Base-by-base conservation (phyloP, 495 filamentous ascomycete genomes). In the Lindgomyces ingoldianus region DNA sequence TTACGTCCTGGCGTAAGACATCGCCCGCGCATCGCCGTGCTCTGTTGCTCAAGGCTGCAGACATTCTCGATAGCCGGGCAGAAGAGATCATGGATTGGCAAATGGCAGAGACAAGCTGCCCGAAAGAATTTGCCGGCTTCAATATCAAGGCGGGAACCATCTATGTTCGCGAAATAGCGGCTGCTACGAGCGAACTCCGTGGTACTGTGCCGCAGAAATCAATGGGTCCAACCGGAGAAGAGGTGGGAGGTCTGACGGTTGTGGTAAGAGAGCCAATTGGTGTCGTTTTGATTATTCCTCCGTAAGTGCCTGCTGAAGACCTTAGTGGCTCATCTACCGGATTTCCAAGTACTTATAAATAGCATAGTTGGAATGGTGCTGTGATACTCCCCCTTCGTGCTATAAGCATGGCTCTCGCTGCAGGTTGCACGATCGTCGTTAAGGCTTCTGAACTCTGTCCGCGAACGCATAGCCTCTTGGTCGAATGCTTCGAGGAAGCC, bases 1-100 rank as follows among this genome's bases (percentile, higher is more conserved):
- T 90, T 73, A 80, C 81, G 46, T 75, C 82, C 64, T 96, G 92
- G 92, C 79, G 78, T 61, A 78, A 82, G 46, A 81, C 81, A 0
- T 81, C 81, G 30, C 82, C 86, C 16, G 75, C 78, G 21, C 69
- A 77, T 39, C 87, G 89, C 19, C 85, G 90, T 39, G 84, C 90
- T 67, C 84, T 96, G 64, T 74, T 96, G 57, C 73, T 86, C 44
- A 85, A 83, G 67, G 87, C 85, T 36, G 87, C 88, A 14, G 84
- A 87, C n/a, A 76, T 90, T 60, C 77, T 95, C 67, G 78, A 81
- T 8, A 72, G 72, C 18, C 80, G 86, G n/a, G 78, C 77, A 22
- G 82, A 85, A 24, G 89, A 52, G 1, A 19, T 64, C 36, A 47
- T 64, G 39, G 25, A 57, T 14, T 25, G 24, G 10, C 65, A 72